Evolutionary conservation across 768 basidiomycete genomes (phyloP).

Genomic region (Lepiota venenata): DNA sequence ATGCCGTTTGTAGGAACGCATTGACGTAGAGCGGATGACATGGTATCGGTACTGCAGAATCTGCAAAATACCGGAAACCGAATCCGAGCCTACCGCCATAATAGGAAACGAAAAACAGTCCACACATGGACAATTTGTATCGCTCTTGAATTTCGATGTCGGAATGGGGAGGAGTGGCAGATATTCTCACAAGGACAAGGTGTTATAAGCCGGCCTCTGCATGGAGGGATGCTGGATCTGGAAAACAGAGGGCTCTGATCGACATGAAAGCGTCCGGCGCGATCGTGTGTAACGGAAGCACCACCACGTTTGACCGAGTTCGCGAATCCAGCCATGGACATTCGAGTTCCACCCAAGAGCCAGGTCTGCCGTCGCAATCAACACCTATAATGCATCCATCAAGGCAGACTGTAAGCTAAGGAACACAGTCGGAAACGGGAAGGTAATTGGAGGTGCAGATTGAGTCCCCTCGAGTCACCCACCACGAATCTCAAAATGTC

Average conservation of each 20-base stretch:
- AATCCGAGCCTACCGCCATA: neutral
- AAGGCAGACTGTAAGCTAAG: neutral
- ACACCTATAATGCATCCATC: neutral
- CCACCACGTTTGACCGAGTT: neutral
- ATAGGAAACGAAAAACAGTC: neutral
- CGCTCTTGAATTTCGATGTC: neutral
- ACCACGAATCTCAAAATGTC: neutral
- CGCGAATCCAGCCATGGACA: neutral
- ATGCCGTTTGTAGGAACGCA: slow-evolving; percentile 1
- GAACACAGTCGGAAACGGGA: neutral
- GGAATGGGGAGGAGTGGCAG: neutral
- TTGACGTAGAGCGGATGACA: slow-evolving; percentile 4
- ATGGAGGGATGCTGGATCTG: neutral
- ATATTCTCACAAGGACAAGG: neutral
- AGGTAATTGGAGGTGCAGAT: neutral
- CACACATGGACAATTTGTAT: neutral
- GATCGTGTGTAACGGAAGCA: slow-evolving; percentile 4
- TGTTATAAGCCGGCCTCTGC: neutral
- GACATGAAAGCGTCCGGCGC: neutral
- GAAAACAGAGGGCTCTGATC: neutral
- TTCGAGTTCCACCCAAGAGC: too few species aligned
- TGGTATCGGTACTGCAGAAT: neutral
- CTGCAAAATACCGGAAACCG: neutral
- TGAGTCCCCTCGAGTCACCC: neutral
- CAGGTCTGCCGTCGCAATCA: neutral